Percentiles rank a stretch among this genome's conserved stretches.
phyloP scores from a whole-genome alignment of 805 yeast genomes.

The Sugiyamaella marilandica region DNA sequence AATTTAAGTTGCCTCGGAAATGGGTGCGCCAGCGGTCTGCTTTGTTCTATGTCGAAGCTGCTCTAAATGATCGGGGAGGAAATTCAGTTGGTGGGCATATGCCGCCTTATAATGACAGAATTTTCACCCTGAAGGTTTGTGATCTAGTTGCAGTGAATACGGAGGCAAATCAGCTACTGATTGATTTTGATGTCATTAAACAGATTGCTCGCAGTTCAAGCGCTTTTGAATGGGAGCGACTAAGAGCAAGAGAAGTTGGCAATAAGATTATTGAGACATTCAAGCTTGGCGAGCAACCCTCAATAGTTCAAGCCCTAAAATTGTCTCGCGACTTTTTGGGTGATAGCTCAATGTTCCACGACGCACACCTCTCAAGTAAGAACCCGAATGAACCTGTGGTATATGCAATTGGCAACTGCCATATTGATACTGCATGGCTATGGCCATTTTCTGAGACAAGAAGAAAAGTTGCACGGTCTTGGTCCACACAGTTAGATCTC shows the following conservation, averaged over 20 bases:
- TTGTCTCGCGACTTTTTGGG: neutral
- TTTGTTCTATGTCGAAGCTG: slow-evolving; percentile 72
- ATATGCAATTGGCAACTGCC: slow-evolving; percentile 85
- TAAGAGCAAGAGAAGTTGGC: slow-evolving; percentile 73
- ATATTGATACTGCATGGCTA: slow-evolving; percentile 95
- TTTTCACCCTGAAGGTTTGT: slow-evolving; percentile 59
- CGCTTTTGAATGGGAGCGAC: slow-evolving; percentile 73
- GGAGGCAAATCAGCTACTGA: slow-evolving; percentile 68
- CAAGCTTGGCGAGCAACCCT: slow-evolving; percentile 36
- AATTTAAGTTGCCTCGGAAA: slow-evolving; percentile 55
- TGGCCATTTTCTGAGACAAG: slow-evolving; percentile 97
- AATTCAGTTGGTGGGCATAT: slow-evolving; percentile 47
- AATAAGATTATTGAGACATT: slow-evolving; percentile 79
- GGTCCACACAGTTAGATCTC: slow-evolving; percentile 84
- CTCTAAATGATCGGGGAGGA: slow-evolving; percentile 92
- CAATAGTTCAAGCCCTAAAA: neutral
- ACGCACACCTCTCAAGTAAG: slow-evolving; percentile 45
- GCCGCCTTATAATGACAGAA: slow-evolving; percentile 68
- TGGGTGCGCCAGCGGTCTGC: slow-evolving; percentile 48
- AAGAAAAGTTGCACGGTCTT: slow-evolving; percentile 84
- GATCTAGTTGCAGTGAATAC: slow-evolving; percentile 77
- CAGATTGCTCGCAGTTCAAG: slow-evolving; percentile 89
- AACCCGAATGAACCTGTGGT: slow-evolving; percentile 39
- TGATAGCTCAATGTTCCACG: neutral
- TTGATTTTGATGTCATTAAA: slow-evolving; percentile 80